Conservation (phyloP, 768 basidiomycete species). For the Leucosporidium yakuticum region DNA sequence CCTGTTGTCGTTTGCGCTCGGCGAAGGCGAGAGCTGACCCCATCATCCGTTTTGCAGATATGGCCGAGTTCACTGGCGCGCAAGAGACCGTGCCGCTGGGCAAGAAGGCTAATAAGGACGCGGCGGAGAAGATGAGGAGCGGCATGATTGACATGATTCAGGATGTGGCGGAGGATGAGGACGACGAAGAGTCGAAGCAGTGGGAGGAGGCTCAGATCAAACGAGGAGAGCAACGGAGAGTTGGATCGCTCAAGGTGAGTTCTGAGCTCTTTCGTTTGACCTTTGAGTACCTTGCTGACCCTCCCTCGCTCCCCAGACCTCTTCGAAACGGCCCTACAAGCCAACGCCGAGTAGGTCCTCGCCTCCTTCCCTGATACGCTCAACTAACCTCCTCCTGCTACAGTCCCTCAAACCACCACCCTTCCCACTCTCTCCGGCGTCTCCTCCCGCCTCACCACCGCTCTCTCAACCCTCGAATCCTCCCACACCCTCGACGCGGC, state of each 20-base stretch:
- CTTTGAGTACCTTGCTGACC: not conserved
- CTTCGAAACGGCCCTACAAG: conserved; percentile 39
- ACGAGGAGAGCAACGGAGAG: conserved; percentile 38
- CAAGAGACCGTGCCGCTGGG: conserved; percentile 42
- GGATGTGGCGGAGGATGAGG: conserved; percentile 45
- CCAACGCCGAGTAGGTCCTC: conserved; percentile 44
- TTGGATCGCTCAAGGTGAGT: conserved; percentile 20
- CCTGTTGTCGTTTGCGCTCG: not conserved
- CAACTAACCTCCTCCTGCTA: not conserved
- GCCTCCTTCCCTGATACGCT: not conserved
- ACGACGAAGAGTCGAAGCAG: conserved; percentile 39
- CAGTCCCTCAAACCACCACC: conserved; percentile 44
- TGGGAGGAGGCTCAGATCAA: conserved; percentile 45
- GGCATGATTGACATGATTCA: conserved; percentile 48
- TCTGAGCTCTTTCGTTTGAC: not conserved
- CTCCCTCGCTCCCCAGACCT: not conserved
- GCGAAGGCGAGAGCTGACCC: not conserved
- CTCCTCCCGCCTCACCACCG: conserved; percentile 42
- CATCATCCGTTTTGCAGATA: not conserved
- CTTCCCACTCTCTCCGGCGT: conserved; percentile 44
- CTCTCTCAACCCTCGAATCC: conserved; percentile 39
- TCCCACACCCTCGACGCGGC: conserved; percentile 39
- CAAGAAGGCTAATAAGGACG: conserved; percentile 43
- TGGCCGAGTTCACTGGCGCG: conserved; percentile 26
- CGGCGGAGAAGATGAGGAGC: conserved; percentile 40